Percentiles rank a stretch among this genome's conserved stretches.
These are phyloP conservation scores for Hypoxylon subgilvum DNA, from an alignment of 495 filamentous ascomycete genomes.

Conservation along the genomic window DNA sequence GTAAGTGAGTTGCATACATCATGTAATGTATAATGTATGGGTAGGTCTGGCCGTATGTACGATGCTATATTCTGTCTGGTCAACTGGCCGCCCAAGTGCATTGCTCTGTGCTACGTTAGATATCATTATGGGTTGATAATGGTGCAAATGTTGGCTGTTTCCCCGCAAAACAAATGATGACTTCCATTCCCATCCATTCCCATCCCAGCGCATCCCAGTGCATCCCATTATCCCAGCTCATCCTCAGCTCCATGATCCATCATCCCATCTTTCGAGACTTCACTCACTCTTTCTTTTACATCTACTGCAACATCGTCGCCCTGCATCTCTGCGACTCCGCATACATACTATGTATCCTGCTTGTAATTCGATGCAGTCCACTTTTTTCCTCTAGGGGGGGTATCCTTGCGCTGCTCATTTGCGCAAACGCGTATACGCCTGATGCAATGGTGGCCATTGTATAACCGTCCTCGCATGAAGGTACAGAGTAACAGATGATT, in stretches of 20 bases:
- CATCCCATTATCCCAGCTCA: too few species aligned
- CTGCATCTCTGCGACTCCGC: constrained; percentile 12
- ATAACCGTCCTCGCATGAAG: constrained; percentile 28
- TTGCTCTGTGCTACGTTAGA: constrained; percentile 14
- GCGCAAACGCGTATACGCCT: constrained; percentile 19
- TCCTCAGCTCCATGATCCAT: too few species aligned
- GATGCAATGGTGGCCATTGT: constrained; percentile 31
- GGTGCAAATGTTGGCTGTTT: constrained; percentile 32
- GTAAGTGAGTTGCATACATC: too few species aligned
- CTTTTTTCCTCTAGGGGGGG: constrained; percentile 9
- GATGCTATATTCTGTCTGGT: background rate
- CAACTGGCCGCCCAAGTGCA: constrained; percentile 7
- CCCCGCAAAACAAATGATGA: constrained; percentile 27
- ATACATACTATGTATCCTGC: background rate
- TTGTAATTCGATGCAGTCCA: constrained; percentile 13
- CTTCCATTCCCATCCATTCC: background rate
- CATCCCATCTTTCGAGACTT: too few species aligned
- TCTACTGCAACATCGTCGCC: constrained; percentile 21
- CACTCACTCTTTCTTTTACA: background rate
- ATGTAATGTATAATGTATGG: too few species aligned
- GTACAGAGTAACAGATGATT: background rate
- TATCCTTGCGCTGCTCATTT: constrained; percentile 3
- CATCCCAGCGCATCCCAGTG: too few species aligned
- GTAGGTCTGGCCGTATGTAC: too few species aligned
- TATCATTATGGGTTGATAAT: constrained; percentile 39